Percentiles rank a stretch among this genome's conserved stretches.
phyloP scores from a whole-genome alignment of 345 rosid genomes.

The Gynandropsis gynandra region DNA sequence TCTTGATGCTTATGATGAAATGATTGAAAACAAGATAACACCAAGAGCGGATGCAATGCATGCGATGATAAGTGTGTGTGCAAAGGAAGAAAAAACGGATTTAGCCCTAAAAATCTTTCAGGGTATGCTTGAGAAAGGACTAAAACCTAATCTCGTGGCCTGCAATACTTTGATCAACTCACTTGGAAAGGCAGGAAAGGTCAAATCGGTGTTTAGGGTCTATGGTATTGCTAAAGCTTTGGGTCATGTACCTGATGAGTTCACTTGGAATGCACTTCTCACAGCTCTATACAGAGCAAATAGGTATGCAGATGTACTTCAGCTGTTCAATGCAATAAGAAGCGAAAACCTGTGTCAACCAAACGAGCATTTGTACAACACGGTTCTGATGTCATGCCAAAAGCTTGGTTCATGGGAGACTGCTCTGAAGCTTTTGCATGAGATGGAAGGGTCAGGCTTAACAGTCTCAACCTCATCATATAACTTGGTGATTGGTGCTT shows the following conservation, averaged over 20 bases:
- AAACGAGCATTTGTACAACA: constrained; percentile 48
- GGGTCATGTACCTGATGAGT: constrained; percentile 59
- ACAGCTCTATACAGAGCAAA: constrained; percentile 53
- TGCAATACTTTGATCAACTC: constrained; percentile 67
- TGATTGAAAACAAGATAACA: constrained; percentile 41
- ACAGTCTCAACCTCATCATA: constrained; percentile 44
- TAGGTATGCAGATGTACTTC: constrained; percentile 48
- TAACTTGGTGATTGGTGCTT: constrained; percentile 60
- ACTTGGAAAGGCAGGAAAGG: constrained; percentile 62
- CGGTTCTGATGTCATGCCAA: constrained; percentile 64
- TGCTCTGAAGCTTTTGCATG: constrained; percentile 70
- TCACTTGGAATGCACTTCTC: constrained; percentile 73
- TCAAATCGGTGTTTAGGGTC: constrained; percentile 49
- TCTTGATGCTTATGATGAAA: constrained; percentile 59
- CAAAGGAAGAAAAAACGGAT: constrained; percentile 57
- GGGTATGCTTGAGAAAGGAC: constrained; percentile 39
- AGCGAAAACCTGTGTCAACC: constrained; percentile 28
- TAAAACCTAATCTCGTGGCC: constrained; percentile 51
- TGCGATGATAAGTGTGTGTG: constrained; percentile 48
- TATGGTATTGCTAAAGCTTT: constrained; percentile 37
- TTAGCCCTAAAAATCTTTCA: constrained; percentile 47
- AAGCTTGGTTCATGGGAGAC: constrained; percentile 71
- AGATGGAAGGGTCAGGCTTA: constrained; percentile 54
- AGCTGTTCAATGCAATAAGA: constrained; percentile 51
- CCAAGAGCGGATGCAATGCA: constrained; percentile 50